Base-by-base conservation (phyloP, 2,329 filamentous ascomycete genomes). In the Hypoxylon sp. region DNA sequence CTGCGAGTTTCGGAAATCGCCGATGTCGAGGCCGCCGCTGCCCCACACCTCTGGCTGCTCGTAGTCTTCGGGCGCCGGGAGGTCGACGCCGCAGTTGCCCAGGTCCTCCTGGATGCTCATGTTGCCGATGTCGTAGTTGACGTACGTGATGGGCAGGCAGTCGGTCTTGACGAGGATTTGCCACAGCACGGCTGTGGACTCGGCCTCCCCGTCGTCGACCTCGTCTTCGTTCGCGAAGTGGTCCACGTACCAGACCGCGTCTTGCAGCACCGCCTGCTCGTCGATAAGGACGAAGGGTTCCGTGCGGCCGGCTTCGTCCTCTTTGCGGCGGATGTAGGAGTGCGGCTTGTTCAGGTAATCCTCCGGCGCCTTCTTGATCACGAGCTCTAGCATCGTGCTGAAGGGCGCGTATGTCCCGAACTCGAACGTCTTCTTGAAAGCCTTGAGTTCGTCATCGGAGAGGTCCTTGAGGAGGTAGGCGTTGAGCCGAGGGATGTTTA, bases 41-140 rank as follows among this genome's bases (percentile, higher is more conserved):
- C 63, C 46, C 10, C 23, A 46, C n/a, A 70, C 53, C 6, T 60
- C 36, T 4, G 56, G 34, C 52, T 74, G 68, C 21, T 62, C 57
- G 52, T 59, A 75, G 25, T 60, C 41, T 19, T 60, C 57, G 4
- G 21, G 21, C 0, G 60, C 62, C 5, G 72, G 72, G 11, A 56
- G 45, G 0, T 71, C 64, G 1, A 74, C 70, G 4, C 69, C 73
- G 25, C 66, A 69, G 25, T 65, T 67, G 17, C n/a, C 45, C 1
- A 75, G 49, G 46, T 75, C 69, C 41, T 74, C 72, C 5, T 51
- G 36, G 14, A 75, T 64, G 38, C 46, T 41, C 49, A 62, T 67
- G 61, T 75, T 75, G 28, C 50, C 68, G 34, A 72, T 70, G 21
- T 70, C 63, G 64, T 75, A 75, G 63, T 74, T 75, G 21, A 69